Evolutionary conservation across 2,329 filamentous ascomycete species (phyloP).

Genomic region (Cladophialophora immunda): DNA sequence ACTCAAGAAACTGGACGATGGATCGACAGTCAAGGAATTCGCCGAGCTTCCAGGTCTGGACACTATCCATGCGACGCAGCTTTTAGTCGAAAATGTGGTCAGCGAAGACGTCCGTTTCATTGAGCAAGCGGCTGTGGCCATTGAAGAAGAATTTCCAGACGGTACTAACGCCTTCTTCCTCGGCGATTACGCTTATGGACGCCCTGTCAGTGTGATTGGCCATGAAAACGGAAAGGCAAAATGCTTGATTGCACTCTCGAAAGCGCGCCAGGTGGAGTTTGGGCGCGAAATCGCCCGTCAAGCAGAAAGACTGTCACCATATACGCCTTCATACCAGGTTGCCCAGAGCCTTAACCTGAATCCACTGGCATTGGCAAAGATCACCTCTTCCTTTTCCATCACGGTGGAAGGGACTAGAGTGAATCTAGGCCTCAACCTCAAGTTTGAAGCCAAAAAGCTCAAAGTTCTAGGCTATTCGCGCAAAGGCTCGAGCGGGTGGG

Average conservation of each 20-base stretch:
- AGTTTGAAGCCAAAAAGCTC: slow-evolving; percentile 93
- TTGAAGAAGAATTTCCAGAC: slow-evolving; percentile 89
- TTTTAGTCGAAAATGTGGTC: slow-evolving; percentile 86
- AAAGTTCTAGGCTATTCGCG: slow-evolving; percentile 97
- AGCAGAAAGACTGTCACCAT: slow-evolving; percentile 75
- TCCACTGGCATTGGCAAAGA: slow-evolving; percentile 88
- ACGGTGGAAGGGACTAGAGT: slow-evolving; percentile 81
- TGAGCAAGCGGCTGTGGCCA: slow-evolving; percentile 83
- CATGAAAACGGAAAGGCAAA: slow-evolving; percentile 79
- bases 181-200: slow-evolving; percentile 90
- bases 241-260: slow-evolving; percentile 77
- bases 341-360: slow-evolving; percentile 83
- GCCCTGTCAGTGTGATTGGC: slow-evolving; percentile 81
- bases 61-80: slow-evolving; percentile 88
- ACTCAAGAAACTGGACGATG: slow-evolving; percentile 86
- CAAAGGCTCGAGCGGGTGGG: slow-evolving; percentile 87
- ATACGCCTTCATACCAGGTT: slow-evolving; percentile 88
- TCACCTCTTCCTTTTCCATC: slow-evolving; percentile 93
- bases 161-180: slow-evolving; percentile 89
- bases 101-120: slow-evolving; percentile 94
- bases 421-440: slow-evolving; percentile 93
- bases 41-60: slow-evolving; percentile 84
- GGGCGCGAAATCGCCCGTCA: slow-evolving; percentile 75
- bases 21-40: slow-evolving; percentile 92
- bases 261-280: slow-evolving; percentile 81